Base-by-base conservation (phyloP, 148 eudicot species). In the Nepenthes gracilis region DNA sequence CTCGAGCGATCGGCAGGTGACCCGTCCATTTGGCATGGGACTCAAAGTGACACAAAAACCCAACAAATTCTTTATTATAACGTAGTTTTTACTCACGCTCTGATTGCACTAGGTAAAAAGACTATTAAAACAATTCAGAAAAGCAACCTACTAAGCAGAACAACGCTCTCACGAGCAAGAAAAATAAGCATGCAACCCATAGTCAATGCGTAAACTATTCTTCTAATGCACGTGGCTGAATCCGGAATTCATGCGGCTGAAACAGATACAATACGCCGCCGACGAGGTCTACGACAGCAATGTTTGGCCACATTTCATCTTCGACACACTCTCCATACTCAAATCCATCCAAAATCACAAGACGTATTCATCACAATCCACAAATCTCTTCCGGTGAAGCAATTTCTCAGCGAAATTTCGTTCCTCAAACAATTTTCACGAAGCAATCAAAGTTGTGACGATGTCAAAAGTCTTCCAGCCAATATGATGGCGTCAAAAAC, bases 251-350 rank as follows among this genome's bases (percentile, higher is more conserved):
- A 14, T 75, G 74, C 2, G 70, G 48, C 59, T 64, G 71, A 70
- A 67, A 32, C 58, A 45, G 71, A 50, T 14, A 14, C 68, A 58
- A 10, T 74, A 55, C 68, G 73, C 59, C 65, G 66, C 58, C 56
- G 63, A 50, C 36, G 62, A 55, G 72, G 37, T 45, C 56, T 54
- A 58, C 11, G 61, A 47, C 58, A 65, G 70, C 67, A 67, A 73
- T 53, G 56, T 35, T 55, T 66, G 35, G 36, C 71, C 58, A 47
- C 72, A 70, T 77, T 70, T 77, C 55, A 54, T 63, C 67, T 65
- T 73, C 81, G 77, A 82, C 50, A 64, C 57, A 49, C 68, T 63
- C 35, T 74, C 85, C 77, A 81, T 74, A 43, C 45, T 40, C 8
- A 40, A 40, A 8, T 8, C 45, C 45, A 3, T 40, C 45, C 6